These are phyloP conservation scores for Jaltomata sinuosa DNA, from an alignment of 257 asterid genomes.

Conservation along the genomic window DNA sequence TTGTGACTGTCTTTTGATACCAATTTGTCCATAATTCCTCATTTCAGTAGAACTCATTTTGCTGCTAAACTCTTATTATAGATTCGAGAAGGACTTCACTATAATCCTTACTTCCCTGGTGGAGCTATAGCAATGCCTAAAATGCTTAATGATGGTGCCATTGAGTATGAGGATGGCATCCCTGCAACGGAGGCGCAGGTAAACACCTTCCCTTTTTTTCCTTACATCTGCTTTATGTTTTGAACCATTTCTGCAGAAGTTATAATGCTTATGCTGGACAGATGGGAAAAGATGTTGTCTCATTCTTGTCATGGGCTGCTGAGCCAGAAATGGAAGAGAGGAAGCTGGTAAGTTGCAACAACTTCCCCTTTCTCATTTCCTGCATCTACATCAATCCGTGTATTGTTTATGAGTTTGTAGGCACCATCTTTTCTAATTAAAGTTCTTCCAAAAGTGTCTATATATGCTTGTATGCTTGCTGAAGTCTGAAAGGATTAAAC, in stretches of 20 bases:
- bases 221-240: background rate
- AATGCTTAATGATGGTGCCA: slow-evolving; percentile 77
- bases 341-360: slow-evolving; percentile 36
- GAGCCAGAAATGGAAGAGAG: slow-evolving; percentile 87
- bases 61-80: slow-evolving; percentile 2
- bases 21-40: background rate
- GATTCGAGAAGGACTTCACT: slow-evolving; percentile 69
- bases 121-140: slow-evolving; percentile 83
- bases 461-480: background rate
- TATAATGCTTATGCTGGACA: slow-evolving; percentile 1
- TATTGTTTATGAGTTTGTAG: background rate
- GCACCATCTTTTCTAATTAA: background rate
- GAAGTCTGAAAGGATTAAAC: background rate
- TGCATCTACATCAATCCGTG: background rate
- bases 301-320: slow-evolving; percentile 73
- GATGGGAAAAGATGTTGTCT: slow-evolving; percentile 75
- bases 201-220: background rate
- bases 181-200: slow-evolving; percentile 81
- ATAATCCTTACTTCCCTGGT: slow-evolving; percentile 78
- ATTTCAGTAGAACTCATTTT: background rate
- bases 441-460: background rate
- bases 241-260: background rate
- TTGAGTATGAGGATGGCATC: slow-evolving; percentile 72
- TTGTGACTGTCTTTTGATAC: background rate
- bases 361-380: background rate